Percentiles rank a stretch among this genome's conserved stretches.
Conservation (phyloP, 2,329 filamentous ascomycete genomes). For the Ceratocystis cacaofunesta region DNA sequence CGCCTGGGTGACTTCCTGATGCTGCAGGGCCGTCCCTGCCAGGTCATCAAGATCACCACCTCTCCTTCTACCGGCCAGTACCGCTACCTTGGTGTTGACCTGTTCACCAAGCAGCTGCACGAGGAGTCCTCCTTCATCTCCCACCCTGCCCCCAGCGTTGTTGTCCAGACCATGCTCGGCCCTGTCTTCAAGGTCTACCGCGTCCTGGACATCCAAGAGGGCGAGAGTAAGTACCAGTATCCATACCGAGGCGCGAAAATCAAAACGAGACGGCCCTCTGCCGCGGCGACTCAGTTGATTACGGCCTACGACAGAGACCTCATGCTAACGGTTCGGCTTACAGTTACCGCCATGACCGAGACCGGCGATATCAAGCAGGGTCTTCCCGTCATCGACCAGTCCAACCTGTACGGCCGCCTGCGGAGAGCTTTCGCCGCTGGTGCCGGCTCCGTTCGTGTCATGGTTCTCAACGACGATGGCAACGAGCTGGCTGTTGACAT, state of each 20-base stretch:
- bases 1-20: slow-evolving; percentile 97
- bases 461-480: slow-evolving; percentile 87
- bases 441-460: slow-evolving; percentile 82
- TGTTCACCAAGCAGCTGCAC: slow-evolving; percentile 99
- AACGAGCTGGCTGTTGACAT: slow-evolving; percentile 95
- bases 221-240: slow-evolving; percentile 27
- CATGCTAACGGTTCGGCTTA: slow-evolving; percentile 15
- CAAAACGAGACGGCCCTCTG: background rate
- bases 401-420: slow-evolving; percentile 69
- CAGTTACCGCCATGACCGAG: slow-evolving; percentile 94
- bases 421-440: slow-evolving; percentile 75
- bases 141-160: slow-evolving; percentile 88
- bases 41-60: slow-evolving; percentile 99
- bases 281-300: background rate
- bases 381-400: slow-evolving; percentile 88
- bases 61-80: slow-evolving; percentile 97
- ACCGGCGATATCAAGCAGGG: slow-evolving; percentile 95
- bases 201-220: slow-evolving; percentile 89
- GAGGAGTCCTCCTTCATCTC: slow-evolving; percentile 97
- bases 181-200: slow-evolving; percentile 99
- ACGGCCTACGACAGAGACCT: slow-evolving; percentile 14
- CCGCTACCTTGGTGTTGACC: slow-evolving; percentile 98
- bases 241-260: slow-evolving; percentile 7
- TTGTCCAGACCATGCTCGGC: slow-evolving; percentile 98
- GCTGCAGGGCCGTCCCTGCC: slow-evolving; percentile 96